Evolutionary conservation across 805 yeast genomes (phyloP).

Genomic region (Myxozyma nipponensis): DNA sequence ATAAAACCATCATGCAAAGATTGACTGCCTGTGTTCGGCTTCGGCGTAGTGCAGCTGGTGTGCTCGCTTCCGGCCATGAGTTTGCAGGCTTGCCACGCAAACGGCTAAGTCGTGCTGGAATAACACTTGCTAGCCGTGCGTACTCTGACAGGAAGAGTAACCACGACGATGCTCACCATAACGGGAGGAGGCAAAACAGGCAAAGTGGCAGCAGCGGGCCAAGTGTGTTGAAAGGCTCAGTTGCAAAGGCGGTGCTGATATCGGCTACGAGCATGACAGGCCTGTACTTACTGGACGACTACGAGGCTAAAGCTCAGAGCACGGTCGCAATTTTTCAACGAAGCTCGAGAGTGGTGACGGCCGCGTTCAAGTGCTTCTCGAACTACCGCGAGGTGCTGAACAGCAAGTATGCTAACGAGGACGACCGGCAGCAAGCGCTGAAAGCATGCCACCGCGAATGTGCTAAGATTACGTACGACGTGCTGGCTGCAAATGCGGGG

Average conservation of each 20-base stretch:
- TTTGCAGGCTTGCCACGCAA: no score
- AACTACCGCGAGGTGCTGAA: conserved; percentile 60
- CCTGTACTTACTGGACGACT: not conserved
- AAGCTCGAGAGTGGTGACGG: conserved; percentile 37
- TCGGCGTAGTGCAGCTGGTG: no score
- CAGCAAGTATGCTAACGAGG: conserved; percentile 42
- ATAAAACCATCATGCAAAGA: no score
- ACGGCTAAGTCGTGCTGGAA: no score
- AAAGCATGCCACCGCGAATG: conserved; percentile 67
- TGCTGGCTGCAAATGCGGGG: conserved; percentile 85
- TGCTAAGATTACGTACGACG: conserved; percentile 72
- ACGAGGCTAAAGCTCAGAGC: conserved; percentile 1
- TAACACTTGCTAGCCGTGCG: no score
- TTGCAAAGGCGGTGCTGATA: not conserved
- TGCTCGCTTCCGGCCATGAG: no score
- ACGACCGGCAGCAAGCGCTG: conserved; percentile 51
- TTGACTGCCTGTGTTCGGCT: no score
- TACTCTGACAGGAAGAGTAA: no score
- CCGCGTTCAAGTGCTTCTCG: conserved; percentile 69
- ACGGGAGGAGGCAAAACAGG: no score
- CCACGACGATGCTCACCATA: no score
- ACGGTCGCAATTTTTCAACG: conserved; percentile 11
- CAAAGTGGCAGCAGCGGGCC: no score
- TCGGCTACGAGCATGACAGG: not conserved
- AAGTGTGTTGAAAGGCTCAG: not conserved